Evolutionary conservation across 768 basidiomycete genomes (phyloP), one percentile per base, ranked within the genome.

Genomic region (Panaeolus cyanescens): DNA sequence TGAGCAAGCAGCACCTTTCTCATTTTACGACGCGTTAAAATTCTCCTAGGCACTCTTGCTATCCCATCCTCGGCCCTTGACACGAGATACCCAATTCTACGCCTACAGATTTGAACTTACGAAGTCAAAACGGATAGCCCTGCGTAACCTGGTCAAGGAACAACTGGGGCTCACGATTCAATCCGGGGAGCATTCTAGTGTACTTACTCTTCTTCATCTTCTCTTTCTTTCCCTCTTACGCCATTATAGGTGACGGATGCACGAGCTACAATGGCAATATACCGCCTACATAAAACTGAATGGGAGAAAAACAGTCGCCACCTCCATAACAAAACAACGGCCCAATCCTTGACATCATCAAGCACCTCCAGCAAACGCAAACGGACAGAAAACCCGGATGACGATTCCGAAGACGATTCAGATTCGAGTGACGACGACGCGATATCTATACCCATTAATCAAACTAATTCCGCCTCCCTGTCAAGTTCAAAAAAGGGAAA

Each of bases 211-310:
- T 25, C 33, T 54, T 39, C 30, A 59, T 30, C 17, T 56, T 50
- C 22, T 19, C n/a, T 36, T 40, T 17, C 33, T 37, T 25, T 50
- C 12, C 62, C 42, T 36, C 31, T 32, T 36, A 1, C 40, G 39
- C 22, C 54, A 45, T 56, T 40, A 22, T 60, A 97, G 96, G 88
- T 98, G 4, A 92, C 86, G 17, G 96, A 99, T 71, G 95, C 96
- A 0, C 84, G 96, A 56, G 96, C 96, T 0, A 92, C 95, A 0
- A 97, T 99, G 94, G 96, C 94, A 0, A 79, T 98, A 36, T 98
- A 91, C 72, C 83, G 95, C 6, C 70, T 96, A 17, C 83, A 95
- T 72, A 88, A 91, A 66, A 87, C 86, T 56, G 81, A 85, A 53
- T 99, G 93, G 93, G 96, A 99, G 65, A 80, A 80, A 60, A 50